Evolutionary conservation across 2,329 filamentous ascomycete species (phyloP).

Genomic region (Exophiala aquamarina): DNA sequence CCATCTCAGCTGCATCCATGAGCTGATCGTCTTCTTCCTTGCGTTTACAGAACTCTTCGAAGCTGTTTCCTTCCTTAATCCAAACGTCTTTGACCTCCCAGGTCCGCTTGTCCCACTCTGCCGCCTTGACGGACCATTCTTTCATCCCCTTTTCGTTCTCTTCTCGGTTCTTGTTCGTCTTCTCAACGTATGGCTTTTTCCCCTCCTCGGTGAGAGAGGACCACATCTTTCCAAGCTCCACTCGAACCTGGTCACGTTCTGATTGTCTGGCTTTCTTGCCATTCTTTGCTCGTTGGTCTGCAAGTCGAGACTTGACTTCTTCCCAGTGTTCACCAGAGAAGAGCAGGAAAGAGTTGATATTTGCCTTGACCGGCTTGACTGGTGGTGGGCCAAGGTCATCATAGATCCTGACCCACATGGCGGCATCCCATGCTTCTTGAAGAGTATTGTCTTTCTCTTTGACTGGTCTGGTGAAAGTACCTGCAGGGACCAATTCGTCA

Average conservation of each 20-base stretch:
- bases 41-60: slow-evolving; percentile 29
- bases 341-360: slow-evolving; percentile 82
- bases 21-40: slow-evolving; percentile 23
- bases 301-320: slow-evolving; percentile 64
- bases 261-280: slow-evolving; percentile 56
- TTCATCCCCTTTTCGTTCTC: slow-evolving; percentile 63
- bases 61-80: slow-evolving; percentile 32
- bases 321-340: slow-evolving; percentile 77
- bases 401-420: slow-evolving; percentile 57
- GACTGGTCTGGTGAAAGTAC: slow-evolving; percentile 26
- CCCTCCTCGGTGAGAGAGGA: slow-evolving; percentile 69
- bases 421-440: slow-evolving; percentile 55
- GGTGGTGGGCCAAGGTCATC: slow-evolving; percentile 72
- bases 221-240: slow-evolving; percentile 89
- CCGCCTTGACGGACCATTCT: slow-evolving; percentile 71
- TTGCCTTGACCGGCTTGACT: slow-evolving; percentile 67
- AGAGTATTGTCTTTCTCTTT: slow-evolving; percentile 32
- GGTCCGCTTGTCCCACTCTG: slow-evolving; percentile 45
- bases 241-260: slow-evolving; percentile 71
- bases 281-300: slow-evolving; percentile 61
- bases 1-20: slow-evolving; percentile 22
- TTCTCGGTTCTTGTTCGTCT: slow-evolving; percentile 69
- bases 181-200: slow-evolving; percentile 74
- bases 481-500: slow-evolving; percentile 26
- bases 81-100: slow-evolving; percentile 42